phyloP scores from a whole-genome alignment of 805 yeast species.

The Monosporozyma yasuniensis region DNA sequence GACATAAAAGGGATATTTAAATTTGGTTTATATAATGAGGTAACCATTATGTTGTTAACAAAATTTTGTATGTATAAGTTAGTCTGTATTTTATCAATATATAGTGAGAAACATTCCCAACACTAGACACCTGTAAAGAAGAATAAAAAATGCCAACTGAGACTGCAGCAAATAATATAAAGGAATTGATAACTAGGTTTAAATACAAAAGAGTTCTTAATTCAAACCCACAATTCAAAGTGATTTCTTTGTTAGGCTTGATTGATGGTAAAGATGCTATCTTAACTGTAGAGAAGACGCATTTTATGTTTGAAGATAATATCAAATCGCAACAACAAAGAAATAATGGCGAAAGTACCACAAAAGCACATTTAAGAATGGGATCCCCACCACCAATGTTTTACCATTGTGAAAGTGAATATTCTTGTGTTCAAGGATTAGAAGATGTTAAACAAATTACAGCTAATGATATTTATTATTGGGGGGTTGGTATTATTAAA shows the following conservation, averaged over 20 bases:
- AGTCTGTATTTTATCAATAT: too few relatives aligned
- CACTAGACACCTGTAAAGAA: background rate
- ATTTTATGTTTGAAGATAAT: conserved; percentile 37
- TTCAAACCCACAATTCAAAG: conserved; percentile 59
- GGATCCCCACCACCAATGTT: conserved; percentile 12
- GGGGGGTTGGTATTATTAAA: conserved; percentile 54
- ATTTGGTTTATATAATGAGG: too few relatives aligned
- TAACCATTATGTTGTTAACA: too few relatives aligned
- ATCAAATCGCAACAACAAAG: background rate
- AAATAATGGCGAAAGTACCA: background rate
- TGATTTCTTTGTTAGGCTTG: conserved; percentile 56
- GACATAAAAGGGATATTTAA: too few relatives aligned
- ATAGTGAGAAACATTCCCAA: too few relatives aligned
- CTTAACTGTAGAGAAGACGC: conserved; percentile 62
- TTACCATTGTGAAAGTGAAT: conserved; percentile 23
- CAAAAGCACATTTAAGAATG: background rate
- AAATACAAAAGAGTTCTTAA: conserved; percentile 38
- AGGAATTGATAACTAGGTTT: conserved; percentile 34
- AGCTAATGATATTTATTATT: conserved; percentile 73
- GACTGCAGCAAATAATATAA: background rate
- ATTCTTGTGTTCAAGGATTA: conserved; percentile 24
- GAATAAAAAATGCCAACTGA: background rate
- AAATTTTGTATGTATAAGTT: too few relatives aligned
- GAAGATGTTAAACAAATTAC: conserved; percentile 36
- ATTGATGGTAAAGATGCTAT: conserved; percentile 59